Conservation (phyloP, 345 rosid species). For the Barbarea vulgaris region DNA sequence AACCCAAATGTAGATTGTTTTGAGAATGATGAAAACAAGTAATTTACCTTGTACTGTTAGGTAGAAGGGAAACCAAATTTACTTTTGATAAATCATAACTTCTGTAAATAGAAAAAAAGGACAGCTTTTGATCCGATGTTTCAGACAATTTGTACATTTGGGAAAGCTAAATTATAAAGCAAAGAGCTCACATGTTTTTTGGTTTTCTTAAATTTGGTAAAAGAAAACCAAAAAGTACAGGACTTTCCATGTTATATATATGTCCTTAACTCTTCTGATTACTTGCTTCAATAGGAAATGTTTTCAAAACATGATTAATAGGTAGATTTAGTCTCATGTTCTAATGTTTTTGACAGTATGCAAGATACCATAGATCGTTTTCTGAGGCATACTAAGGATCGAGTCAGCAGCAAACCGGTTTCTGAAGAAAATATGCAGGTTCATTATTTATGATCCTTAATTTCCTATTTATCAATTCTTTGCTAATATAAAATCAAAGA, state of each 20-base stretch:
- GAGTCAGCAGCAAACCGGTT: conserved; percentile 40
- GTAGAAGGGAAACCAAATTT: conserved; percentile 36
- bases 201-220: background rate
- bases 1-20: conserved; percentile 20
- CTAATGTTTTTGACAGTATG: conserved; percentile 46
- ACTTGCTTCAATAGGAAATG: background rate
- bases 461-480: background rate
- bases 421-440: conserved; percentile 57
- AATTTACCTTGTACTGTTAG: background rate
- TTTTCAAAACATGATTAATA: background rate
- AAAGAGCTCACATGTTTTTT: conserved; percentile 31
- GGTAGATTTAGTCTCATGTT: background rate
- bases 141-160: conserved; percentile 23
- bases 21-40: conserved; percentile 11
- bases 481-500: background rate
- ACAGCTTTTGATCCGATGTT: conserved; percentile 39
- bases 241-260: background rate
- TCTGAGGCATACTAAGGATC: conserved; percentile 51
- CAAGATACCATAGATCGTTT: conserved; percentile 55
- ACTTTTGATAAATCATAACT: conserved; percentile 31
- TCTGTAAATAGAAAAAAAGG: conserved; percentile 30
- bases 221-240: background rate
- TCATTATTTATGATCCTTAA: background rate
- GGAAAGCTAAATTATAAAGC: conserved; percentile 11
- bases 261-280: background rate